Evolutionary conservation across 2,329 filamentous ascomycete species (phyloP).

Genomic region (Scedosporium dehoogii): DNA sequence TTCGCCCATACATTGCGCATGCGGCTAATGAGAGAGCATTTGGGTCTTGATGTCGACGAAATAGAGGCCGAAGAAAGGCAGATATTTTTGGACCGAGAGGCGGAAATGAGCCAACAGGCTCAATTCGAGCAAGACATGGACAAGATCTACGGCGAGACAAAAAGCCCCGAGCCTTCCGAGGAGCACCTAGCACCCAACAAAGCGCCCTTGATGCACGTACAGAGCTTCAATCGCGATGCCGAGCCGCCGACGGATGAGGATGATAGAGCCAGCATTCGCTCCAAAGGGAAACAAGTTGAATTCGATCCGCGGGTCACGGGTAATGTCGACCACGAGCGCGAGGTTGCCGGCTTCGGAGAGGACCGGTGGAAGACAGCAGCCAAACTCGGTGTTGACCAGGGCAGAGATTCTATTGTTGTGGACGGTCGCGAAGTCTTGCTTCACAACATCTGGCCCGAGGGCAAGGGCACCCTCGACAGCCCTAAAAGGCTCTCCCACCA

Average conservation of each 20-base stretch:
- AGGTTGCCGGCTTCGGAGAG: slow-evolving; percentile 67
- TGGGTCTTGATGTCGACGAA: slow-evolving; percentile 91
- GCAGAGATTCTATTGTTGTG: slow-evolving; percentile 62
- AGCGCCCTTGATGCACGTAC: slow-evolving; percentile 14
- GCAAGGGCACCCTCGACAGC: slow-evolving; percentile 46
- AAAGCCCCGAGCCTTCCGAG: slow-evolving; percentile 12
- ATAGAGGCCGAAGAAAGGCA: slow-evolving; percentile 70
- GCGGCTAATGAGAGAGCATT: slow-evolving; percentile 90
- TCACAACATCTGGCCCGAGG: slow-evolving; percentile 52
- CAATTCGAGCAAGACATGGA: slow-evolving; percentile 50
- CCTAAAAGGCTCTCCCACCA: slow-evolving; percentile 35
- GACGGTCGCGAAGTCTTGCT: slow-evolving; percentile 63
- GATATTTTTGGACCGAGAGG: slow-evolving; percentile 51
- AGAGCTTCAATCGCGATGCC: slow-evolving; percentile 69
- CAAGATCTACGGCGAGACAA: slow-evolving; percentile 48
- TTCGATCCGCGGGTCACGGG: slow-evolving; percentile 34
- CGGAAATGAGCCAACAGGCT: slow-evolving; percentile 15
- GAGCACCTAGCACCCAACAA: background rate
- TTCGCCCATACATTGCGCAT: slow-evolving; percentile 90
- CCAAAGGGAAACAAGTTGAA: slow-evolving; percentile 19
- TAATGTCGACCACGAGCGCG: slow-evolving; percentile 56
- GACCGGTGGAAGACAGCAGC: slow-evolving; percentile 66
- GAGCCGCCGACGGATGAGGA: slow-evolving; percentile 31
- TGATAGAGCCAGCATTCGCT: slow-evolving; percentile 12
- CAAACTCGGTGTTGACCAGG: slow-evolving; percentile 48